A percentile compares a stretch with the other conserved stretches of the same genome.
phyloP scores from a whole-genome alignment of 176 grass and related monocot genomes.

The sorghum (Sorghum bicolor) region Sorghum_bicolor_NCBIv3 NC_012871.2:61234001-61234500 shows the following conservation, averaged over 20 bases:
- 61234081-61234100: background rate
- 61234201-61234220: slow-evolving; percentile 31
- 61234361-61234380: background rate
- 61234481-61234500: too few relatives aligned
- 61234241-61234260: slow-evolving; percentile 14
- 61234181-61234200: slow-evolving; percentile 47
- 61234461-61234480: background rate
- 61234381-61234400: background rate
- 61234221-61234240: background rate
- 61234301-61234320: background rate
- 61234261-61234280: slow-evolving; percentile 17
- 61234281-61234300: background rate
- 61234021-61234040: background rate
- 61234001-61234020: background rate
- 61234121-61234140: background rate
- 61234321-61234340: too few relatives aligned
- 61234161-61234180: slow-evolving; percentile 35
- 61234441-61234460: background rate
- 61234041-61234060: background rate
- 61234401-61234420: background rate
- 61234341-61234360: background rate
- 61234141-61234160: slow-evolving; percentile 20
- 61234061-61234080: background rate
- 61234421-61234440: background rate
- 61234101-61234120: background rate